Evolutionary conservation across 148 eudicot species (phyloP), one percentile per base, ranked within the genome.

Genomic region (Dysphania ambrosioides): DNA sequence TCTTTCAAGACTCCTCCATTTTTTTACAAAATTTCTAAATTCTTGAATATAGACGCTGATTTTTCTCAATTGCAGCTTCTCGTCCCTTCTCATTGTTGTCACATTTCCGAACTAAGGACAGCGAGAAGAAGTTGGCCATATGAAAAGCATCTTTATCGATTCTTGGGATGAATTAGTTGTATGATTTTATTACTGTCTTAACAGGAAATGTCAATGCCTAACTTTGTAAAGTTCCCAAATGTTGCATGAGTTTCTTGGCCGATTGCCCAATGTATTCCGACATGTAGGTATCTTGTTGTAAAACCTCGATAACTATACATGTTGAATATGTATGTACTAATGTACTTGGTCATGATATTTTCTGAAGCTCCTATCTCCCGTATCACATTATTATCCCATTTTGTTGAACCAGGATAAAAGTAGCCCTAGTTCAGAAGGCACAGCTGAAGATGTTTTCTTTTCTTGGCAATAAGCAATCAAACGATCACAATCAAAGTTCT

Each of bases 31-130:
- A 6, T 13, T 55, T 51, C n/a, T n/a, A 35, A 61, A 18, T 23
- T 18, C 49, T 15, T 16, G 8, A 68, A n/a, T 7, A 12, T 16
- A 11, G 6, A 49, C 11, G 36, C 23, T 51, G 75, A 27, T 76
- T 27, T n/a, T 68, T 74, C 27, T 77, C 63, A 3, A 58, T 32
- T 82, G 78, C 94, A 93, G 98, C 91, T 71, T 91, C 92, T 18
- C 88, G 94, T 36, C 84, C 91, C 49, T 93, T 93, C 88, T 93
- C 98, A 72, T 78, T 93, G 67, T 76, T 93, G 51, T 91, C 98
- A 10, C 91, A 90, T 38, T 93, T 93, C 71, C 88, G 92, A 70
- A 82, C 86, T 80, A 93, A 91, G 88, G 74, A 74, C 32, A 82
- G 85, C 61, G 96, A 93, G 60, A 93, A 91, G 88, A 89, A 88